Evolutionary conservation across 2,329 filamentous ascomycete genomes (phyloP).

Genomic region (Aspergillus fumigatiaffinis): DNA sequence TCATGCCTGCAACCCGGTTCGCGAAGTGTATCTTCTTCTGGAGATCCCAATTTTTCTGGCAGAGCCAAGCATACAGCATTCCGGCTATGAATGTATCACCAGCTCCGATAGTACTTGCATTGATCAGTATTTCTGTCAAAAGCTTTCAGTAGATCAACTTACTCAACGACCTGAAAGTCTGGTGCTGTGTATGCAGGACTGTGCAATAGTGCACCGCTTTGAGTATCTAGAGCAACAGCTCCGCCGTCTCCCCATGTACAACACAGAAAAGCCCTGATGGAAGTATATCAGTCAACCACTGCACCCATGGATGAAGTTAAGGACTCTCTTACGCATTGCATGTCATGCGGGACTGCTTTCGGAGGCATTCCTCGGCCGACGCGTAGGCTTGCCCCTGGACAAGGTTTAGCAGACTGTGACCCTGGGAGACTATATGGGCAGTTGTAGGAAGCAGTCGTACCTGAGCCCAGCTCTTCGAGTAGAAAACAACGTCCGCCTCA

Average conservation of each 20-base stretch:
- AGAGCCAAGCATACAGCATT: constrained; percentile 60
- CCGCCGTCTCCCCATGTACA: constrained; percentile 59
- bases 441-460: constrained; percentile 35
- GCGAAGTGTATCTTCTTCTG: constrained; percentile 55
- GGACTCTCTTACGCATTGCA: constrained; percentile 44
- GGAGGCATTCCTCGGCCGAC: constrained; percentile 52
- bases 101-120: constrained; percentile 62
- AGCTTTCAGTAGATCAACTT: constrained; percentile 30
- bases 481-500: constrained; percentile 68
- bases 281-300: neutral
- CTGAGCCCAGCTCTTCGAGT: constrained; percentile 67
- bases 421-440: neutral
- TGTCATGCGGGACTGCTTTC: constrained; percentile 37
- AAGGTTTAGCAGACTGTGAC: neutral
- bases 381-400: constrained; percentile 35
- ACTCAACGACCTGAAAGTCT: constrained; percentile 54
- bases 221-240: constrained; percentile 44
- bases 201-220: constrained; percentile 31
- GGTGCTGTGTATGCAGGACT: constrained; percentile 40
- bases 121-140: neutral
- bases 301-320: neutral
- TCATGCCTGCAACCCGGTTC: constrained; percentile 63
- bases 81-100: constrained; percentile 74
- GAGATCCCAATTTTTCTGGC: constrained; percentile 49
- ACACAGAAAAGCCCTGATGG: constrained; percentile 43